Conservation (phyloP, 257 asterid species). For the Solanum pinnatisectum region DNA sequence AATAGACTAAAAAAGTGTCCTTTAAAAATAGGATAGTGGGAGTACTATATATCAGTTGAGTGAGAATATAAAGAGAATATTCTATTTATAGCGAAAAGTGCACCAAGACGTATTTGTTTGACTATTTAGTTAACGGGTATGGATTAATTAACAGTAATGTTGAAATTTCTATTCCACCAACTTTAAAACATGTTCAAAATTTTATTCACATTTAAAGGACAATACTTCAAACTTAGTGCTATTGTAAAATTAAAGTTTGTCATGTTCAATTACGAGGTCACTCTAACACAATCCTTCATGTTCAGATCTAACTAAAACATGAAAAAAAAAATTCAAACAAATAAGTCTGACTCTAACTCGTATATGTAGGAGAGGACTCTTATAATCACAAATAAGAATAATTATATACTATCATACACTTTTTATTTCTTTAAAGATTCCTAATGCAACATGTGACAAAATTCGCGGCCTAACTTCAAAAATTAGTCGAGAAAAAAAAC, state of each 20-base stretch:
- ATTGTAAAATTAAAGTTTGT: background rate
- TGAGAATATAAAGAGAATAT: background rate
- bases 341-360: background rate
- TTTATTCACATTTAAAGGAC: too few relatives aligned
- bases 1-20: background rate
- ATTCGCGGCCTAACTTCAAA: background rate
- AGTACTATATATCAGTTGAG: background rate
- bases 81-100: background rate
- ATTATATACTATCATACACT: background rate
- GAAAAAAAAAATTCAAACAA: rapidly evolving
- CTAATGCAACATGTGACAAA: background rate
- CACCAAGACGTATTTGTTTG: background rate
- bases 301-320: too few relatives aligned
- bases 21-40: background rate
- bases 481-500: background rate
- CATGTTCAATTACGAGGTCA: background rate
- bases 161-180: background rate
- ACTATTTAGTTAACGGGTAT: background rate
- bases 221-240: background rate
- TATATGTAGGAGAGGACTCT: background rate
- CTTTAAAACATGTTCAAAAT: background rate
- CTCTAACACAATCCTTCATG: too few relatives aligned
- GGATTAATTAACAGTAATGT: background rate
- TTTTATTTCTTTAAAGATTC: background rate
- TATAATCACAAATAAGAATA: background rate